Evolutionary conservation across 1,284 basidiomycete genomes (phyloP).

Genomic region (Cutaneotrichosporon sp.): DNA sequence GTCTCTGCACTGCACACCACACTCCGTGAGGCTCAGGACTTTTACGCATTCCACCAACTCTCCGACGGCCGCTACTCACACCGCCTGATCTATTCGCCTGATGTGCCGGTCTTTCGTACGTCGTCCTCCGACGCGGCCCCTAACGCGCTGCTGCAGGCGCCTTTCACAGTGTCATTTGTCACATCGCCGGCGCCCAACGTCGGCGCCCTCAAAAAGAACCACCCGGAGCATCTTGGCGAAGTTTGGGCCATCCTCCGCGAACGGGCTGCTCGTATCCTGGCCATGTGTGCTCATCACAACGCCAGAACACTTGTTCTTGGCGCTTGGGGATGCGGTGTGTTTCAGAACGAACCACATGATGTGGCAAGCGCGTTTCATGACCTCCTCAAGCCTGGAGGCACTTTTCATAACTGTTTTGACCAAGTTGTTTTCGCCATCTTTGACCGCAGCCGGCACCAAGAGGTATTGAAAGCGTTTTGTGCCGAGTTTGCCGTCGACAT

Average conservation of each 20-base stretch:
- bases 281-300: constrained; percentile 4
- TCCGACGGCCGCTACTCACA: constrained; percentile 15
- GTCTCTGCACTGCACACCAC: constrained; percentile 12
- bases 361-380: constrained; percentile 6
- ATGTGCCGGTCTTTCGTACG: constrained; percentile 13
- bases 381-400: constrained; percentile 5
- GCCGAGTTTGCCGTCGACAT: not conserved
- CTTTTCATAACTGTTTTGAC: constrained; percentile 7
- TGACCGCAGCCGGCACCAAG: not conserved
- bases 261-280: constrained; percentile 14
- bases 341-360: constrained; percentile 9
- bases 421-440: constrained; percentile 13
- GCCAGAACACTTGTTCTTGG: constrained; percentile 15
- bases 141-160: constrained; percentile 1
- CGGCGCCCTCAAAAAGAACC: constrained; percentile 3
- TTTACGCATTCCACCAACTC: constrained; percentile 9
- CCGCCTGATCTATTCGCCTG: constrained; percentile 14
- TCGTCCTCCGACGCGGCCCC: not conserved
- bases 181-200: constrained; percentile 15
- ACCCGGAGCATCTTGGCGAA: not conserved
- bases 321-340: constrained; percentile 20
- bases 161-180: constrained; percentile 7
- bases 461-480: not conserved
- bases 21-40: constrained; percentile 3
- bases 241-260: constrained; percentile 1